Conservation (phyloP, 192 early-diverging fungal species). For the Backusella luteola region DNA sequence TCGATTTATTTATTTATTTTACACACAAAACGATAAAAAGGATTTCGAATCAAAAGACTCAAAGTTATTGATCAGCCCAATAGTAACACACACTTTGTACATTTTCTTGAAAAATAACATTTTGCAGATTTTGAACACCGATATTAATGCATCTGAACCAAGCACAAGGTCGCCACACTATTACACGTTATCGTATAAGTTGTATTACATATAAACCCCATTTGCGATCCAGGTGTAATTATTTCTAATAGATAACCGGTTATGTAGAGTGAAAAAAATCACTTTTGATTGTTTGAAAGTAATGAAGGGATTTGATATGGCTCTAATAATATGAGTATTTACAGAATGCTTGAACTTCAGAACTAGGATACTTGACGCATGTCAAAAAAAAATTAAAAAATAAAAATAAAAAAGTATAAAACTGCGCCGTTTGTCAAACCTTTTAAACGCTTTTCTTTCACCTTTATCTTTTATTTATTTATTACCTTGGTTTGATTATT, state of each 20-base stretch:
- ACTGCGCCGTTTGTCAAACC: not conserved
- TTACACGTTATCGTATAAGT: not conserved
- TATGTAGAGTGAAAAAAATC: no score
- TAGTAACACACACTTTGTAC: not conserved
- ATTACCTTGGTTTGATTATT: not conserved
- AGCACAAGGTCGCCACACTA: not conserved
- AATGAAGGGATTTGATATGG: no score
- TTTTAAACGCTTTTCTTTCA: not conserved
- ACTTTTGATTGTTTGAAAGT: no score
- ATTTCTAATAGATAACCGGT: no score
- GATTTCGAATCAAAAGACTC: not conserved
- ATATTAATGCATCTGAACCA: not conserved
- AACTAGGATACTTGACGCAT: not conserved
- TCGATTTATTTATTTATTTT: no score
- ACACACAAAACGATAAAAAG: not conserved
- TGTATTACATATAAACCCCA: not conserved
- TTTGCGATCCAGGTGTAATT: no score
- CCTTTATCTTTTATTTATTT: not conserved
- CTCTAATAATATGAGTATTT: no score
- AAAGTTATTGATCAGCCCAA: not conserved
- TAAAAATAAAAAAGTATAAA: not conserved
- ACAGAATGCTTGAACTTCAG: not conserved
- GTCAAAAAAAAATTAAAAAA: not conserved
- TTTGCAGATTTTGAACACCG: not conserved
- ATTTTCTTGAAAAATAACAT: not conserved